These are phyloP conservation scores for Aspergillus nanangensis DNA, from an alignment of 495 filamentous ascomycete genomes.

Conservation along the genomic window DNA sequence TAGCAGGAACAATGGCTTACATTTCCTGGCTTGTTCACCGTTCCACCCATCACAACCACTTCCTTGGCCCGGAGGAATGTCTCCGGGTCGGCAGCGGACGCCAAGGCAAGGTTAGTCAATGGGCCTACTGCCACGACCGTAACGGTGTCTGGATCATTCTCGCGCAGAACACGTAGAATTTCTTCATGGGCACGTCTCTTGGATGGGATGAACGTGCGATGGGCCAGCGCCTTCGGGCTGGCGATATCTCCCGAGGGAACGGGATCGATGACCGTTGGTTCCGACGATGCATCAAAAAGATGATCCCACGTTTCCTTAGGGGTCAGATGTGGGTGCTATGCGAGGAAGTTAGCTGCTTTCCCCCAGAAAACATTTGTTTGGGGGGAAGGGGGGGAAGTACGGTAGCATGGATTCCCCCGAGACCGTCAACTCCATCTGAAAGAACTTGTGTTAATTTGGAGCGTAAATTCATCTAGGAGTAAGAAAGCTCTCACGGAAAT, in stretches of 20 bases:
- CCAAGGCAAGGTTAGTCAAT: slow-evolving; percentile 84
- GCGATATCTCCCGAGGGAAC: slow-evolving; percentile 26
- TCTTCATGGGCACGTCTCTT: slow-evolving; percentile 68
- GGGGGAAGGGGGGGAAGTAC: too few species aligned
- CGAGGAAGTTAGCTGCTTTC: too few species aligned
- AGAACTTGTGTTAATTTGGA: slow-evolving; percentile 10
- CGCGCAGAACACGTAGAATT: slow-evolving; percentile 75
- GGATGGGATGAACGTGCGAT: slow-evolving; percentile 65
- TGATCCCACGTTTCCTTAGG: slow-evolving; percentile 80
- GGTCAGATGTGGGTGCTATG: slow-evolving; percentile 80
- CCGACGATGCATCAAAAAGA: slow-evolving; percentile 58
- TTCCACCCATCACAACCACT: slow-evolving; percentile 94
- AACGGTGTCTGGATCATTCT: slow-evolving; percentile 76
- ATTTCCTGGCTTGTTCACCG: slow-evolving; percentile 76
- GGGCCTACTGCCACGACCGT: slow-evolving; percentile 88
- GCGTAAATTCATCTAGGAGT: not conserved
- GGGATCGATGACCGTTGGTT: slow-evolving; percentile 31
- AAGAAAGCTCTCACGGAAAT: slow-evolving; percentile 67
- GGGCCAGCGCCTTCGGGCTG: slow-evolving; percentile 8
- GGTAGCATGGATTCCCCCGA: slow-evolving; percentile 81
- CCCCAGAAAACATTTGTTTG: too few species aligned
- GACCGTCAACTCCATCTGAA: slow-evolving; percentile 82
- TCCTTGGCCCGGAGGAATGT: slow-evolving; percentile 86
- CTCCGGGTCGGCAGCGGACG: slow-evolving; percentile 77
- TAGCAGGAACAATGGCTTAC: slow-evolving; percentile 41